A percentile compares a stretch with the other conserved stretches of the same genome.
Evolutionary conservation across 2,329 filamentous ascomycete species (phyloP).

Genomic region (Diplodia scrobiculata): DNA sequence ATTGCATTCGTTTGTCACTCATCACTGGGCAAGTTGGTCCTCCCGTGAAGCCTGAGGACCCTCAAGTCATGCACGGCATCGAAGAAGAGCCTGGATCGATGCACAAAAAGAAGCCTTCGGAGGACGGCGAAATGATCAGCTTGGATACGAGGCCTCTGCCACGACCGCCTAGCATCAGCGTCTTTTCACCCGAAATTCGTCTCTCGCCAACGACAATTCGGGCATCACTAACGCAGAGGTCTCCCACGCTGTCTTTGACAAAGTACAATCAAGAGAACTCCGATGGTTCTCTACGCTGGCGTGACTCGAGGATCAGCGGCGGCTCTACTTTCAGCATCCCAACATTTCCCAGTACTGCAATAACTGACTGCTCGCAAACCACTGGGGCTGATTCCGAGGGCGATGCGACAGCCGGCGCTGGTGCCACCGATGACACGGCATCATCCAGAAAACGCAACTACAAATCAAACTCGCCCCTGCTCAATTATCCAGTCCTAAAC

Average conservation of each 20-base stretch:
- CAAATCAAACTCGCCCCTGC: conserved; percentile 33
- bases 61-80: conserved; percentile 43
- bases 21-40: conserved; percentile 49
- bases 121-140: conserved; percentile 29
- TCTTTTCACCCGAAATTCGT: conserved; percentile 44
- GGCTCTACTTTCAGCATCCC: conserved; percentile 43
- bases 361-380: neutral
- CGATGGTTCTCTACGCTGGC: conserved; percentile 25
- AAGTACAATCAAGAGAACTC: conserved; percentile 33
- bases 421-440: neutral
- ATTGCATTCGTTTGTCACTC: conserved; percentile 51
- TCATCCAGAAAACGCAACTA: conserved; percentile 28
- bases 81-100: conserved; percentile 40
- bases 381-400: neutral
- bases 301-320: conserved; percentile 35
- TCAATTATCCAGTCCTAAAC: conserved; percentile 29
- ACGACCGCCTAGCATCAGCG: conserved; percentile 37
- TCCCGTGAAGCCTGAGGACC: conserved; percentile 41
- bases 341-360: conserved; percentile 39
- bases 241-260: conserved; percentile 45
- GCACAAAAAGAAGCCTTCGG: conserved; percentile 3
- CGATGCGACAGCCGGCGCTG: neutral
- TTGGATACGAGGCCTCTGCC: conserved; percentile 34
- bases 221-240: conserved; percentile 47
- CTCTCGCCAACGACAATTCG: conserved; percentile 40